Base-by-base conservation (phyloP, 1,284 basidiomycete genomes). In the Vanrija sp. region DNA sequence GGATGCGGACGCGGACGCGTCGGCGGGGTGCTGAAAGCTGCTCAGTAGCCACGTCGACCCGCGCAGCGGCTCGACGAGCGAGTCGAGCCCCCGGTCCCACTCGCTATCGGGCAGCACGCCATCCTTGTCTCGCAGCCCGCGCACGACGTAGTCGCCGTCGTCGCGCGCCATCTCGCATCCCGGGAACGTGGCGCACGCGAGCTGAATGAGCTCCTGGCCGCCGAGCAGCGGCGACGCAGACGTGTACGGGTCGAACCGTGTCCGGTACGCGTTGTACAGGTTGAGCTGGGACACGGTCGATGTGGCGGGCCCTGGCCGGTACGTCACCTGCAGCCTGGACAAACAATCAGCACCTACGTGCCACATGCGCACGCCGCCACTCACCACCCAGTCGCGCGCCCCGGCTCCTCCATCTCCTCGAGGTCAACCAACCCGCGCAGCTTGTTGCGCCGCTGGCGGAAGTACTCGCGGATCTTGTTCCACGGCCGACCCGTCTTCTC, bases 401-500 rank as follows among this genome's bases (percentile, higher is more conserved):
- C 70, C 2, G 73, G 73, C 52, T 75, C 73, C 47, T 70, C 65
- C 70, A 73, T 71, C 5, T 23, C 49, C 42, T 73, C 73, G 38
- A 75, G 43, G 38, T 67, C 65, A 6, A 55, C 66, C 29, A 75
- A 44, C 0, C 73, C 73, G 46, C 73, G 62, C 48, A 72, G 52
- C 64, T 75, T 73, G 56, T 73, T 72, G 43, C 73, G 49, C 29
- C 73, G 45, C 46, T 75, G 73, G 46, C 73, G 52, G 46, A 75
- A 75, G 58, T 75, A 75, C 58, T 75, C 71, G 21, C 71, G 48
- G 44, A 75, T 69, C 58, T 71, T 73, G 42, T 57, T 67, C 69
- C 67, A 73, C 5, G 65, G 64, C 54, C 73, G 34, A 1, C 71
- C 73, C 5, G 73, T 75, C 34, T 59, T 58, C 49, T 66, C 65